A percentile compares a stretch with the other conserved stretches of the same genome.
These are phyloP conservation scores for Monosporozyma aerobia DNA, from an alignment of 805 yeast species.

Conservation along the genomic window DNA sequence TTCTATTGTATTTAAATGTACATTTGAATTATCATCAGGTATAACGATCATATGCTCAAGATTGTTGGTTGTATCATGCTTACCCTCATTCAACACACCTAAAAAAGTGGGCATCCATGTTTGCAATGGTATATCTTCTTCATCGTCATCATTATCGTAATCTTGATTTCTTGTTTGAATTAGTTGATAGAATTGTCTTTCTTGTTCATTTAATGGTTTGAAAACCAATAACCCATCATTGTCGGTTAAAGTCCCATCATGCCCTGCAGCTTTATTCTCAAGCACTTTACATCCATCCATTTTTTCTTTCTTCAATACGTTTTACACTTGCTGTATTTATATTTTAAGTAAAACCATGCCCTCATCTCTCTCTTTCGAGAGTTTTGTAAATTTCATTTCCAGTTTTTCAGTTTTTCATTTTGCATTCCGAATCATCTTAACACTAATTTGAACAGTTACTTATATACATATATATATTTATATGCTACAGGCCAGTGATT, in stretches of 20 bases:
- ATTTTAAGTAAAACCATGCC: no score
- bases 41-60: background rate
- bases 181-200: conserved; percentile 60
- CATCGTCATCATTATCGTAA: conserved; percentile 6
- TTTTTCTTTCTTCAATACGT: background rate
- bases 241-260: conserved; percentile 64
- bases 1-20: background rate
- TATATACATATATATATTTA: no score
- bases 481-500: no score
- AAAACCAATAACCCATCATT: conserved; percentile 59
- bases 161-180: conserved; percentile 8
- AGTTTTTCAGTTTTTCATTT: no score
- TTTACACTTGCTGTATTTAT: no score
- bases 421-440: no score
- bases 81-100: conserved; percentile 22
- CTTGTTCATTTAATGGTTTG: conserved; percentile 57
- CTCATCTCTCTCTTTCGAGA: no score
- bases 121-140: conserved; percentile 19
- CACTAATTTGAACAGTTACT: no score
- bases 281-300: conserved; percentile 7
- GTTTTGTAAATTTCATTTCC: no score
- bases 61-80: background rate
- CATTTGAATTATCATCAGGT: conserved; percentile 5
- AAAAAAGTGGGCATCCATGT: conserved; percentile 26
- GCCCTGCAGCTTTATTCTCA: conserved; percentile 84